These are phyloP conservation scores for Cutaneotrichosporon sp. DNA, from an alignment of 1,284 basidiomycete genomes.

Conservation along the genomic window DNA sequence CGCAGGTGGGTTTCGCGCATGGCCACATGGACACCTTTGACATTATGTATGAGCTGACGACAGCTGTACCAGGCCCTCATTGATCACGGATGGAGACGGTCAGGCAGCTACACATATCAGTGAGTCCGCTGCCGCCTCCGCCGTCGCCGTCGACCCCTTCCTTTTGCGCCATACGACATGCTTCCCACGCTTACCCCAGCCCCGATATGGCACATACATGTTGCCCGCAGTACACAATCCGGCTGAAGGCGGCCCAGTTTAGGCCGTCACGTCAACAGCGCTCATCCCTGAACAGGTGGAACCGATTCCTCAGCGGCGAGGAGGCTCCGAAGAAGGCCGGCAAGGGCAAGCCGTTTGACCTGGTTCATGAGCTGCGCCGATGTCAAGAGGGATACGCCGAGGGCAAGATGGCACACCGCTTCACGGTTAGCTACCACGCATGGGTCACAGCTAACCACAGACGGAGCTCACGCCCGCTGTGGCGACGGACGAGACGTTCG, in stretches of 20 bases:
- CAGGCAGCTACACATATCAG: conserved; percentile 63
- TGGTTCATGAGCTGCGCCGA: conserved; percentile 27
- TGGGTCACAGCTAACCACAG: background rate
- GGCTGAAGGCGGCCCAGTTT: conserved; percentile 69
- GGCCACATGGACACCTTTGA: too few relatives aligned
- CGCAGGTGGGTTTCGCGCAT: conserved; percentile 20
- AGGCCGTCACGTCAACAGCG: conserved; percentile 71
- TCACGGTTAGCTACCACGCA: conserved; percentile 22
- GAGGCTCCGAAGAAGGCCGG: conserved; percentile 6
- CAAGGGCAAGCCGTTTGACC: conserved; percentile 34
- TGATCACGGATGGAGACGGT: conserved; percentile 83
- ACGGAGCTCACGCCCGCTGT: conserved; percentile 67
- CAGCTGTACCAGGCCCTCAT: conserved; percentile 58
- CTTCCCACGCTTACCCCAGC: conserved; percentile 48
- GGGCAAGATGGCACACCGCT: conserved; percentile 22
- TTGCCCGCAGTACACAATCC: conserved; percentile 90
- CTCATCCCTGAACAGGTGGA: conserved; percentile 68
- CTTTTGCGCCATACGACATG: background rate
- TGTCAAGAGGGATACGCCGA: conserved; percentile 28
- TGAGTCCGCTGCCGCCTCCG: conserved; percentile 13
- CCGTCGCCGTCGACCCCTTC: background rate
- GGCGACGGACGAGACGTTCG: conserved; percentile 73
- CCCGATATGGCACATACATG: conserved; percentile 76
- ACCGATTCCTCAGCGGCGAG: conserved; percentile 46
- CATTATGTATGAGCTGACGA: conserved; percentile 2